Conservation (phyloP, 1,139 yeast genomes). For the Wickerhamiella infanticola region DNA sequence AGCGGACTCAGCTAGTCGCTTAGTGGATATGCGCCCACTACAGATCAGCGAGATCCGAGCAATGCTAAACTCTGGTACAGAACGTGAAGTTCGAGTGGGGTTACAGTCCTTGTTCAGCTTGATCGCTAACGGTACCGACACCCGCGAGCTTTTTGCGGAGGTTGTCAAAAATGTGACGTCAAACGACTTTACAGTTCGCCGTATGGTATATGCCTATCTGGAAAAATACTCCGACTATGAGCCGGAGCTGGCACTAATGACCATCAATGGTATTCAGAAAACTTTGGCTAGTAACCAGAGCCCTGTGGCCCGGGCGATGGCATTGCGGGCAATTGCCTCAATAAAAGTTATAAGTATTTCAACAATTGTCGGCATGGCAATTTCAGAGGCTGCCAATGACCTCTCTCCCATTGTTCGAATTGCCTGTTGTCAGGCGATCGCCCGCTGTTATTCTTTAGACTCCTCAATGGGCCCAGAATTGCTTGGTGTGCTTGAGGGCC, state of each 20-base stretch:
- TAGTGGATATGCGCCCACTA: slow-evolving; percentile 32
- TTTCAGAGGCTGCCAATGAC: slow-evolving; percentile 56
- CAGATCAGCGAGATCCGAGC: slow-evolving; percentile 50
- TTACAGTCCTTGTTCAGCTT: slow-evolving; percentile 47
- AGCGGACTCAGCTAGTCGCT: slow-evolving; percentile 55
- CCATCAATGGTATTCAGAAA: slow-evolving; percentile 86
- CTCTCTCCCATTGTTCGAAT: slow-evolving; percentile 64
- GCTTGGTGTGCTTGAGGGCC: slow-evolving; percentile 32
- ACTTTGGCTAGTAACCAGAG: slow-evolving; percentile 47
- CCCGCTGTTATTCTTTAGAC: slow-evolving; percentile 40
- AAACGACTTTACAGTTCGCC: slow-evolving; percentile 48
- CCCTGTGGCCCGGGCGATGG: slow-evolving; percentile 53
- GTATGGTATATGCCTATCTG: slow-evolving; percentile 65
- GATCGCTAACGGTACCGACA: slow-evolving; percentile 51
- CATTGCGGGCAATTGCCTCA: slow-evolving; percentile 68
- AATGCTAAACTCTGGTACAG: slow-evolving; percentile 51
- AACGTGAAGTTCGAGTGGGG: slow-evolving; percentile 59
- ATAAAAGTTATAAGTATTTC: slow-evolving; percentile 65
- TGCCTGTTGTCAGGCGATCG: slow-evolving; percentile 64
- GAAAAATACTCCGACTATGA: slow-evolving; percentile 67
- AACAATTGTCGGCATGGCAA: slow-evolving; percentile 61
- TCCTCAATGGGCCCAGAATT: slow-evolving; percentile 32
- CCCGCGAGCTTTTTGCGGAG: slow-evolving; percentile 57
- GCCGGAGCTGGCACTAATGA: slow-evolving; percentile 74
- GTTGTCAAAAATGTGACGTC: slow-evolving; percentile 82